phyloP scores from a whole-genome alignment of 352 stramenopile species.

The Globisporangium okanoganense region DNA sequence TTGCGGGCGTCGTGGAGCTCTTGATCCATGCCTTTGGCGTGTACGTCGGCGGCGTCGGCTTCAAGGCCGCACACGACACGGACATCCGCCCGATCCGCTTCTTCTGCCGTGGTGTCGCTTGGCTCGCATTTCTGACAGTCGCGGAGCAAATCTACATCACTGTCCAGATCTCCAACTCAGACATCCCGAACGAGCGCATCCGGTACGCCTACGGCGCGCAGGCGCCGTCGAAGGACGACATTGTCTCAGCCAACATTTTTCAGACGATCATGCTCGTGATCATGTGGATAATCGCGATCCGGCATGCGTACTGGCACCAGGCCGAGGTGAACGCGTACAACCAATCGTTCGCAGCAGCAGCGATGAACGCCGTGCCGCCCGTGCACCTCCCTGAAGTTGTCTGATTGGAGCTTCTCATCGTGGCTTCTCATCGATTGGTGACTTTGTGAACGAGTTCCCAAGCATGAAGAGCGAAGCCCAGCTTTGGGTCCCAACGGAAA shows the following conservation, averaged over 20 bases:
- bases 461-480: not conserved
- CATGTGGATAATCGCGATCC: constrained; percentile 82
- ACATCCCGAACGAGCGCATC: constrained; percentile 68
- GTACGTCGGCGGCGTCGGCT: constrained; percentile 83
- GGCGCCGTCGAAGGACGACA: constrained; percentile 78
- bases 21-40: constrained; percentile 80
- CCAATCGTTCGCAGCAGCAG: constrained; percentile 67
- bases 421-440: not conserved
- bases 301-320: constrained; percentile 74
- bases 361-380: constrained; percentile 80
- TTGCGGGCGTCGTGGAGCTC: constrained; percentile 63
- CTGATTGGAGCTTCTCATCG: constrained; percentile 16
- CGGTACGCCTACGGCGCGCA: constrained; percentile 70
- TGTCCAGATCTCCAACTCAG: constrained; percentile 70
- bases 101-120: constrained; percentile 74
- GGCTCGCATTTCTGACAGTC: constrained; percentile 74
- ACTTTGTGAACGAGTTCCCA: not conserved
- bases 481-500: not conserved
- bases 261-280: constrained; percentile 79
- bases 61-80: constrained; percentile 84
- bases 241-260: constrained; percentile 83
- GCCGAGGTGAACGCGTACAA: constrained; percentile 79
- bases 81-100: constrained; percentile 84
- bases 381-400: constrained; percentile 65
- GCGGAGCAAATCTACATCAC: constrained; percentile 82